Base-by-base conservation (phyloP, 192 early-diverging fungal species). In the Backusella australiensis region DNA sequence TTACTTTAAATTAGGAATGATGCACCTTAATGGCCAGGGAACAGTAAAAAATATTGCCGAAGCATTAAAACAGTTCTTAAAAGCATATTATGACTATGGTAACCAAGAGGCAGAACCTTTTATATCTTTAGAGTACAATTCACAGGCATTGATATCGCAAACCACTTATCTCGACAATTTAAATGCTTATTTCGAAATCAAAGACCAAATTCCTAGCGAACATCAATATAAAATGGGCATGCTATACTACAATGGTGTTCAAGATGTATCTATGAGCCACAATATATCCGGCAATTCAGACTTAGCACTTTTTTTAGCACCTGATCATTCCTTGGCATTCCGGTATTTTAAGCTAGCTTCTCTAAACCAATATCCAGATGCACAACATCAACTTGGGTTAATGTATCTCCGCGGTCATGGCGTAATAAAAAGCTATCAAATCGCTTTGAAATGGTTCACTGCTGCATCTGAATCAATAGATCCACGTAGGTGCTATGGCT, bases 401-500 rank as follows among this genome's bases (percentile, higher is more conserved):
- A 44, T 44, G 42, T 44, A 44, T 44, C 42, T 17, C 15, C 42
- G 4, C 1, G 42, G 42, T 3, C 4, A 44, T 5, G 42, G 42
- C 15, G 42, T 44, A 0, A 5, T 8, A 44, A 44, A 17, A 17
- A 3, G 7, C 7, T 17, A 17, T 14, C 42, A 17, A 17, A 17
- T 0, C 4, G 42, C 42, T 44, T 44, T 44, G 42, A 3, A 44
- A 44, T 44, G 42, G 42, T 12, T 44, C 3, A 44, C 14, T 17
- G 14, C 1, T 15, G 0, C 42, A 4, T 44, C 14, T 44, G 3
- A 44, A 44, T 12, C 14, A 44, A 44, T 44, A 3, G 0, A 1
- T 29, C 29, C 29, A 29, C 0, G 0, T 29, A 29, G 0, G 1
- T 29, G 29, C 29, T 29, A 29, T 1, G 1, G 0, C 1, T 1